Base-by-base conservation (phyloP, 2,329 filamentous ascomycete species). In the Aspergillus awamori region DNA sequence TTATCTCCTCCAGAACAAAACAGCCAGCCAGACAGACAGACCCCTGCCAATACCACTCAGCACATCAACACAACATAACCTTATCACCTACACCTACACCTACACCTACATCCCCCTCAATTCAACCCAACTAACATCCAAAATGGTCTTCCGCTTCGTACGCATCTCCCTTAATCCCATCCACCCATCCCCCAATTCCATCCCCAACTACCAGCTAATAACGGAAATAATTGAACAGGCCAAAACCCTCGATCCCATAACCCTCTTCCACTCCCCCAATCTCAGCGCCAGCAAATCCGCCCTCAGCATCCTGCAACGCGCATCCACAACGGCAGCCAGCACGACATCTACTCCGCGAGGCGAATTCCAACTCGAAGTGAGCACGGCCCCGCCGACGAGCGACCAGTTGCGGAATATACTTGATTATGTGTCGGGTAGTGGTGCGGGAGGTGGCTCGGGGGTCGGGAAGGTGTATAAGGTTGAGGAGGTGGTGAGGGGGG, bases 201-300 rank as follows among this genome's bases (percentile, higher is more conserved):
- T 8, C 26, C 8, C 49, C 22, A 53, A 22, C 38, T 62, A 62
- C 61, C 47, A 36, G 38, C 49, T 11, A 11, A 30, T 4, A 7
- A 30, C 1, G 2, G 3, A 4, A 33, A 0, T 30, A 47, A 39
- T n/a, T 30, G 24, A 26, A 20, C 72, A 93, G 90, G 86, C 84
- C 79, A 93, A 92, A 83, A 85, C 89, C 67, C 85, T 91, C 77
- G 93, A 98, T 82, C 91, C 96, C 68, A 87, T 98, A 75, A 98
- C 94, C 63, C 89, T 99, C 82, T 99, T 98, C 84, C 93, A 97
- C 85, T 91, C 91, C 78, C n/a, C n/a, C n/a, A n/a, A n/a, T n/a
- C n/a, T n/a, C n/a, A n/a, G n/a, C n/a, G n/a, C n/a, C 65, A 97
- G 93, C 3, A 82, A 86, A 54, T 87, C 89, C 62, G 89, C 90